Evolutionary conservation across 768 basidiomycete species (phyloP), one percentile per base, ranked within the genome.

Genomic region (Psilocybe azurescens): DNA sequence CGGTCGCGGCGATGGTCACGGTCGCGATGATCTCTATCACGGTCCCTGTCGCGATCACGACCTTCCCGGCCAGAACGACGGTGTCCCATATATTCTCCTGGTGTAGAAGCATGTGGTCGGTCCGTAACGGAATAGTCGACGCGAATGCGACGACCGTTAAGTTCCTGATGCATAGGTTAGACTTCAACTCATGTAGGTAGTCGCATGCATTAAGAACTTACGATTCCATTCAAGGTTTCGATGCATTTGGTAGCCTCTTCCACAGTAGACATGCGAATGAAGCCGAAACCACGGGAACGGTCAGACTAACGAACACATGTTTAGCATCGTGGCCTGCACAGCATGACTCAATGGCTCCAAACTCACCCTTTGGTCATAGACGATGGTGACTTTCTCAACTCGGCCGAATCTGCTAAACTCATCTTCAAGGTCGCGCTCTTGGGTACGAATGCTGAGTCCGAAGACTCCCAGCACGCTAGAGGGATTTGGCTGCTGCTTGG

Each of bases 11-110:
- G 62, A 57, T 71, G 72, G 66, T 80, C 77, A 16, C 76, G 72
- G 60, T 80, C 78, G n/a, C 79, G 61, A 30, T 72, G 68, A 32
- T 73, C 71, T 47, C 72, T 73, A 63, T 79, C 80, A 49, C 82
- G 78, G 52, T 77, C 74, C 44, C 73, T 68, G 59, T 78, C 73
- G 20, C 73, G 63, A 44, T 76, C 73, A 53, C 73, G 75, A 63
- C 78, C 75, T 20, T 81, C 79, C 20, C 79, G 60, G 33, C 71
- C 72, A 14, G 84, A 76, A 57, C 91, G 90, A 53, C 92, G 87
- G 67, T 93, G 91, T 11, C 97, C 95, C 93, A 97, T 97, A 75
- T 98, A 99, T 78, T 97, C 94, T 63, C 97, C 97, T 3, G 97
- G 97, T 9, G 97, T 99, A 8, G 97, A 94, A 13, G 92, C 89